Evolutionary conservation across 257 asterid genomes (phyloP), one percentile per base, ranked within the genome.

Genomic region (Euphrasia confusa): DNA sequence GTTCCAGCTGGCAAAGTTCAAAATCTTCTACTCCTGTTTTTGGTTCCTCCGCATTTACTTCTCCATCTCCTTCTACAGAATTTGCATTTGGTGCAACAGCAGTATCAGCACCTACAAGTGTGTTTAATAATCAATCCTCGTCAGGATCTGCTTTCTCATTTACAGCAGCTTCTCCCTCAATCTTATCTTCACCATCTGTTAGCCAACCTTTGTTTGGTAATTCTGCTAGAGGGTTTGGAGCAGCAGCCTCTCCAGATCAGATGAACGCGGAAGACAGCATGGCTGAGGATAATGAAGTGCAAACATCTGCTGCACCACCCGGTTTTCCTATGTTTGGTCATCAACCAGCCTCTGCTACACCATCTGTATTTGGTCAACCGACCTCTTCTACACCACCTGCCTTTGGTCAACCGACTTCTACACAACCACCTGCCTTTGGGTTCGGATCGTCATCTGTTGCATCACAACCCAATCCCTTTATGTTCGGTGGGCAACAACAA

Each of bases 211-310:
- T 65, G 35, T 80, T 82, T 68, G 84, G 86, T 44, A 68, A 26
- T 63, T 37, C 42, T 9, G 11, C 42, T 37, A 8, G 42, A 8
- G 76, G 74, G 40, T 73, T 79, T 70, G 65, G 57, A 18, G 40
- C 60, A 55, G 14, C 70, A 47, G 72, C 82, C 12, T 17, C 85
- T 52, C 68, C 80, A 1, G 86, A 77, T 73, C 96, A 79, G 68
- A 86, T 84, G 95, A 77, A 54, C 68, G 77, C 79, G 26, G 96
- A 90, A 69, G 96, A 86, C 83, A 86, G 87, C 79, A 91, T 91
- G 97, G 93, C 92, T 0, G 98, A 88, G 83, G 99, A 92, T 82
- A 15, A 14, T 12, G 78, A 81, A 28, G 78, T 79, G 74, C 95
- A 82, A 18, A 13, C 90, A 54, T 61, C 95, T 17, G 63, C 73